Evolutionary conservation across 805 yeast genomes (phyloP).

Genomic region (Isabelozyma rhagii): DNA sequence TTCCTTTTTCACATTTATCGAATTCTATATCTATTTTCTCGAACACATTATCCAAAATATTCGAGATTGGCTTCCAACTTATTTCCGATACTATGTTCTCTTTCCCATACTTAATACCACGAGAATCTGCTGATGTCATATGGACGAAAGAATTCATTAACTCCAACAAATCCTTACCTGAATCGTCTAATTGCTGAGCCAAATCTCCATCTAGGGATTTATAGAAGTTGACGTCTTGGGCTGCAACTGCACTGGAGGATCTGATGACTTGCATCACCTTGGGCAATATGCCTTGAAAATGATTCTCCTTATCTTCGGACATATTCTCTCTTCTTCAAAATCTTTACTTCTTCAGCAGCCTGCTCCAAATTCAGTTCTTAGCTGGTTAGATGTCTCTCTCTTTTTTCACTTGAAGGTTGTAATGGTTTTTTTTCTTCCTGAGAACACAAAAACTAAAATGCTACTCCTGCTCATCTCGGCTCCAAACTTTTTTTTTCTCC

Average conservation of each 20-base stretch:
- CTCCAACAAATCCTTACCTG: conserved; percentile 41
- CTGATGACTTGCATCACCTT: conserved; percentile 57
- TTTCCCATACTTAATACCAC: conserved; percentile 32
- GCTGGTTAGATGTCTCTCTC: conserved; percentile 2
- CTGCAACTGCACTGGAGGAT: conserved; percentile 64
- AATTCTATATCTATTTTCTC: conserved; percentile 74
- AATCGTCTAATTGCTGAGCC: conserved; percentile 32
- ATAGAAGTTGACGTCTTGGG: conserved; percentile 79
- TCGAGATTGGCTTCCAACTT: conserved; percentile 62
- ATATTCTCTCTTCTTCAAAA: not conserved
- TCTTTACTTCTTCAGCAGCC: no score
- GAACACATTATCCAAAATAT: conserved; percentile 63
- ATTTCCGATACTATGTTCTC: conserved; percentile 37
- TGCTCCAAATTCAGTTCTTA: not conserved
- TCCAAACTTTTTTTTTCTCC: not conserved
- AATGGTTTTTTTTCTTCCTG: not conserved
- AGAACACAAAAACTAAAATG: not conserved
- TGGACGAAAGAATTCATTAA: conserved; percentile 43
- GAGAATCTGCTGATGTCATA: conserved; percentile 23
- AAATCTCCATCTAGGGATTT: conserved; percentile 55
- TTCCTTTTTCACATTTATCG: conserved; percentile 38
- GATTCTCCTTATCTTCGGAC: not conserved
- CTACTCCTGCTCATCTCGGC: not conserved
- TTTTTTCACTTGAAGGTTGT: not conserved
- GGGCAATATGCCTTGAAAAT: conserved; percentile 34